These are phyloP conservation scores for Wickerhamomyces xylosicus DNA, from an alignment of 805 yeast species.

Conservation along the genomic window DNA sequence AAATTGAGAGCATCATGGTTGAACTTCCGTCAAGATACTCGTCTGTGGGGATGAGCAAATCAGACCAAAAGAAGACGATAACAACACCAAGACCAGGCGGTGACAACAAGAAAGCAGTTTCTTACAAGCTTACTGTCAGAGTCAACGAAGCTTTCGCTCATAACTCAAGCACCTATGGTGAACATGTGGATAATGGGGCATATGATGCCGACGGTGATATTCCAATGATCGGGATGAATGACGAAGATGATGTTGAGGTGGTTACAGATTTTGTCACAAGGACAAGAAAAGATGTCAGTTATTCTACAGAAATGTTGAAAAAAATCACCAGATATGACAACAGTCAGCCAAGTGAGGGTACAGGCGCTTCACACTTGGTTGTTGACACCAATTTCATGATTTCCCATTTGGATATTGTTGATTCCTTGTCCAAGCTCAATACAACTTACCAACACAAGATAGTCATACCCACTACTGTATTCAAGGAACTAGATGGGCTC, in stretches of 20 bases:
- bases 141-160: conserved; percentile 11
- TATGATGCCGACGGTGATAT: conserved; percentile 24
- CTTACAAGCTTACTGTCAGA: conserved; percentile 15
- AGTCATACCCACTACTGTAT: conserved; percentile 60
- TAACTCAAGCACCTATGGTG: neutral
- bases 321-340: neutral
- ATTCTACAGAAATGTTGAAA: neutral
- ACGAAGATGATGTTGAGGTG: conserved; percentile 30
- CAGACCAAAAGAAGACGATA: conserved; percentile 10
- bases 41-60: conserved; percentile 8
- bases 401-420: conserved; percentile 52
- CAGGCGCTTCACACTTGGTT: conserved; percentile 35
- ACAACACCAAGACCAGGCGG: conserved; percentile 10
- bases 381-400: conserved; percentile 80
- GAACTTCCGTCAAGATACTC: conserved; percentile 18
- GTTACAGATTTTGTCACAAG: conserved; percentile 31
- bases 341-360: neutral
- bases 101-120: conserved; percentile 15
- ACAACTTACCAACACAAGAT: conserved; percentile 34
- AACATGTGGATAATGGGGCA: neutral
- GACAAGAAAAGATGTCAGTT: conserved; percentile 8
- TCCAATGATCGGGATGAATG: conserved; percentile 39
- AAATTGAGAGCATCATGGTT: neutral
- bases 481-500: conserved; percentile 76
- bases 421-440: conserved; percentile 35